A percentile compares a stretch with the other conserved stretches of the same genome.
These are phyloP conservation scores for Gynochthodes officinalis DNA, from an alignment of 257 asterid species.

Conservation along the genomic window DNA sequence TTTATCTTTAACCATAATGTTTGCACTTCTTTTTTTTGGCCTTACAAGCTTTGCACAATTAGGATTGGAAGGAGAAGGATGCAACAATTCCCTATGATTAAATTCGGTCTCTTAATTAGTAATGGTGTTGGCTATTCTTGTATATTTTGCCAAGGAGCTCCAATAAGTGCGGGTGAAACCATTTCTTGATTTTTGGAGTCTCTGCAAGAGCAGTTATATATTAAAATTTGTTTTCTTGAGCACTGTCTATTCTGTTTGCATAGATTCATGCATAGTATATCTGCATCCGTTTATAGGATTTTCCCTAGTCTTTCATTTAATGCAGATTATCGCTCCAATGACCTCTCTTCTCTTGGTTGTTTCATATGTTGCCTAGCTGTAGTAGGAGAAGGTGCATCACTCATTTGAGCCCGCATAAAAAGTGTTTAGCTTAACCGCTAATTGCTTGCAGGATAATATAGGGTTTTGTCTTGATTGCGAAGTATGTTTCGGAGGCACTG, in stretches of 20 bases:
- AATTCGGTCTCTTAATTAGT: too few relatives aligned
- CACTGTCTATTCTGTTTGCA: not conserved
- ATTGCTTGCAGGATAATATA: not conserved
- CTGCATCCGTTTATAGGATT: not conserved
- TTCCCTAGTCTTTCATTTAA: not conserved
- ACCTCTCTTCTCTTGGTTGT: not conserved
- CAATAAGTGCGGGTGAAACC: too few relatives aligned
- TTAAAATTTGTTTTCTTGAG: too few relatives aligned
- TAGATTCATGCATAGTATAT: not conserved
- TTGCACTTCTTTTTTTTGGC: too few relatives aligned
- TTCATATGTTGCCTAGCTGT: too few relatives aligned
- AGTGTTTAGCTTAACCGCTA: not conserved
- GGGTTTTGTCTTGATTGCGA: not conserved
- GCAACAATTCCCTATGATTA: too few relatives aligned
- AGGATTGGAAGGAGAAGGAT: too few relatives aligned
- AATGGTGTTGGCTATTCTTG: not conserved
- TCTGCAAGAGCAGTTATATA: too few relatives aligned
- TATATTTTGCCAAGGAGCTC: not conserved
- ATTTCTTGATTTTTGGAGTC: too few relatives aligned
- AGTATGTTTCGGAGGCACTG: not conserved
- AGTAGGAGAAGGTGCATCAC: not conserved
- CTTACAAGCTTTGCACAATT: too few relatives aligned
- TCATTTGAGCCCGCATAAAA: not conserved
- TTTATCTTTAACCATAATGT: too few relatives aligned
- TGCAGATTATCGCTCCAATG: not conserved